Percentiles rank a stretch among this genome's conserved stretches.
These are phyloP conservation scores for Sporodiniella umbellata DNA, from an alignment of 371 early-diverging fungal genomes.

Conservation along the genomic window DNA sequence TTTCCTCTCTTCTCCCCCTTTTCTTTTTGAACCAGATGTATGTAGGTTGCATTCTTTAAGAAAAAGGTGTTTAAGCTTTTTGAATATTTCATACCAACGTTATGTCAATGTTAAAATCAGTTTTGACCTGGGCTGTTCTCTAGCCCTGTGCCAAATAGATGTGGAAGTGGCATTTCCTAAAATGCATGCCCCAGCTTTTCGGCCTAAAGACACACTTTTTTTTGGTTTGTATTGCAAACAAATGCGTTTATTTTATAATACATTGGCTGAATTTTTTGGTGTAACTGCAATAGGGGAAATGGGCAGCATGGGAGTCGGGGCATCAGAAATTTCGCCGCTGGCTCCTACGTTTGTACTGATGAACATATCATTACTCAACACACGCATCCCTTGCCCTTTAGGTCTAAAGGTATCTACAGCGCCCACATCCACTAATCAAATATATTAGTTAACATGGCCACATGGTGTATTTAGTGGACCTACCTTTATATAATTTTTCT, in stretches of 20 bases:
- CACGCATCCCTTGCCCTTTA: constrained; percentile 28
- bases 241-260: neutral
- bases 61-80: too few relatives aligned
- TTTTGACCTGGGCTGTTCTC: too few relatives aligned
- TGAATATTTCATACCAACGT: too few relatives aligned
- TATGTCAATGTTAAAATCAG: too few relatives aligned
- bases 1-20: too few relatives aligned
- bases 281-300: constrained; percentile 14
- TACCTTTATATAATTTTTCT: constrained; percentile 77
- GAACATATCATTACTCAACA: constrained; percentile 17
- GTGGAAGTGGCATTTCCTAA: too few relatives aligned
- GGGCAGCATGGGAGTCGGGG: constrained; percentile 23
- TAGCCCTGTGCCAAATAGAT: too few relatives aligned
- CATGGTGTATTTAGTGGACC: too few relatives aligned
- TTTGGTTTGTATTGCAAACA: neutral
- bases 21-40: too few relatives aligned
- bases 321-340: constrained; percentile 43
- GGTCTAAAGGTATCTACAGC: constrained; percentile 87
- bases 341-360: constrained; percentile 22
- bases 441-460: neutral
- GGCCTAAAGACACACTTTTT: too few relatives aligned
- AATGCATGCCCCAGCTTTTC: too few relatives aligned
- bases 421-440: constrained; percentile 63
- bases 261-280: neutral
- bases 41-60: too few relatives aligned